phyloP scores from a whole-genome alignment of 2,329 filamentous ascomycete species.

The Fusarium zealandicum region DNA sequence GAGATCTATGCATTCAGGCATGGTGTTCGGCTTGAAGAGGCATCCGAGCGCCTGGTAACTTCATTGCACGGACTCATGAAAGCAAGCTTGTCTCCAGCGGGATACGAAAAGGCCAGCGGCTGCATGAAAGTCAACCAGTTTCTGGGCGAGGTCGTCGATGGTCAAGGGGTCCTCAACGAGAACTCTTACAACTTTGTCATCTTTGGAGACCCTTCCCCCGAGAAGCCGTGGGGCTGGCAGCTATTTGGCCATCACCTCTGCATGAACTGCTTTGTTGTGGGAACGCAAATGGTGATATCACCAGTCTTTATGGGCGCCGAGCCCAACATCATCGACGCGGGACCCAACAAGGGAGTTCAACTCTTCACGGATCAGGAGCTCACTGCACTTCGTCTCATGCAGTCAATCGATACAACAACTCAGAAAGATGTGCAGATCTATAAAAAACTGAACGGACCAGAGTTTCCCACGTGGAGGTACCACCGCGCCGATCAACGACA shows the following conservation, averaged over 20 bases:
- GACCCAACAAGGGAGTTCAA: slow-evolving; percentile 66
- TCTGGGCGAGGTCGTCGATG: slow-evolving; percentile 70
- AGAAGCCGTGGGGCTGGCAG: slow-evolving; percentile 72
- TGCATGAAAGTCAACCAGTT: slow-evolving; percentile 79
- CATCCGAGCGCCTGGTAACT: slow-evolving; percentile 49
- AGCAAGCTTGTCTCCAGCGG: slow-evolving; percentile 68
- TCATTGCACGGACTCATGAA: slow-evolving; percentile 63
- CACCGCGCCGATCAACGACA: slow-evolving; percentile 81
- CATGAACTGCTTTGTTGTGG: slow-evolving; percentile 71
- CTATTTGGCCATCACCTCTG: slow-evolving; percentile 82
- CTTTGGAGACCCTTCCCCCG: slow-evolving; percentile 66
- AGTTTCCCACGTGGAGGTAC: slow-evolving; percentile 72
- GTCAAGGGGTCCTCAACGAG: slow-evolving; percentile 70
- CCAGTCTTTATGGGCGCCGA: slow-evolving; percentile 82
- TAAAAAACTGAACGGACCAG: slow-evolving; percentile 64
- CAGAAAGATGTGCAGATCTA: slow-evolving; percentile 36
- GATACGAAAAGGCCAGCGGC: slow-evolving; percentile 70
- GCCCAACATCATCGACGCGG: slow-evolving; percentile 74
- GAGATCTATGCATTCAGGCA: slow-evolving; percentile 73
- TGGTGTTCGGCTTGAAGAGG: slow-evolving; percentile 72
- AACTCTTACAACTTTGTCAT: slow-evolving; percentile 77
- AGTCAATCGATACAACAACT: slow-evolving; percentile 48
- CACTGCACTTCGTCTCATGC: slow-evolving; percentile 71
- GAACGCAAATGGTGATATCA: slow-evolving; percentile 68
- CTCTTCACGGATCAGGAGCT: slow-evolving; percentile 70